Evolutionary conservation across 768 basidiomycete genomes (phyloP).

Genomic region (Mycena latifolia): DNA sequence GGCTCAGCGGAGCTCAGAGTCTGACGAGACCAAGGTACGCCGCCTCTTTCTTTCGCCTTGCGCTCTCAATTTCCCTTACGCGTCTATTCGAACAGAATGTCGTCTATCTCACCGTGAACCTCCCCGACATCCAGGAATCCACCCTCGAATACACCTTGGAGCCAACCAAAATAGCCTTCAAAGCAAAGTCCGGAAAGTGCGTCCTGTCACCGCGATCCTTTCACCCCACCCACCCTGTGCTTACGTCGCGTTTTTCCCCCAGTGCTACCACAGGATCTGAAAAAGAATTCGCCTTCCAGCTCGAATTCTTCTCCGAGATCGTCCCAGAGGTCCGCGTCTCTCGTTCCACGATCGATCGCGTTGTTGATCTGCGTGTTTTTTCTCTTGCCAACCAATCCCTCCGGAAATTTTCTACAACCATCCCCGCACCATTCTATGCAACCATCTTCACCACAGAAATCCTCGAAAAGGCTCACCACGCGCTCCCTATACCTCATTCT

Average conservation of each 20-base stretch:
- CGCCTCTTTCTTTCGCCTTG: constrained; percentile 11
- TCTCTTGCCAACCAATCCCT: no score
- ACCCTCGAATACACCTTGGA: constrained; percentile 74
- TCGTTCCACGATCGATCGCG: constrained; percentile 12
- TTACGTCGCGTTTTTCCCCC: constrained; percentile 21
- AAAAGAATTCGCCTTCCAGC: constrained; percentile 78
- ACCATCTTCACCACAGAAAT: no score
- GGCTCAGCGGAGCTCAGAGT: constrained; percentile 90
- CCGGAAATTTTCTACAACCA: no score
- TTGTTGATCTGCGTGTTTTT: no score
- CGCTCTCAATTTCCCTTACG: constrained; percentile 30
- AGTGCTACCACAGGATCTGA: constrained; percentile 53
- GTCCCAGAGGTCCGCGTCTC: constrained; percentile 74
- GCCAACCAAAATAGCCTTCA: constrained; percentile 69
- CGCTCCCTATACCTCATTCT: constrained; percentile 78
- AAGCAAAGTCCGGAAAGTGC: constrained; percentile 75
- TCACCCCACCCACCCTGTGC: neutral
- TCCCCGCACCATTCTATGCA: no score
- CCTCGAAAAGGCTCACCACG: constrained; percentile 69
- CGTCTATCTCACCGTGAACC: constrained; percentile 87
- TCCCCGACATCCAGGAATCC: constrained; percentile 74
- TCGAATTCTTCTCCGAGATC: constrained; percentile 84
- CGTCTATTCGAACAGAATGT: constrained; percentile 71
- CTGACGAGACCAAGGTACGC: constrained; percentile 75
- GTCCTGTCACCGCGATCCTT: constrained; percentile 37